phyloP scores from a whole-genome alignment of 129 eudicot species.

The Escallonia rubra region DNA sequence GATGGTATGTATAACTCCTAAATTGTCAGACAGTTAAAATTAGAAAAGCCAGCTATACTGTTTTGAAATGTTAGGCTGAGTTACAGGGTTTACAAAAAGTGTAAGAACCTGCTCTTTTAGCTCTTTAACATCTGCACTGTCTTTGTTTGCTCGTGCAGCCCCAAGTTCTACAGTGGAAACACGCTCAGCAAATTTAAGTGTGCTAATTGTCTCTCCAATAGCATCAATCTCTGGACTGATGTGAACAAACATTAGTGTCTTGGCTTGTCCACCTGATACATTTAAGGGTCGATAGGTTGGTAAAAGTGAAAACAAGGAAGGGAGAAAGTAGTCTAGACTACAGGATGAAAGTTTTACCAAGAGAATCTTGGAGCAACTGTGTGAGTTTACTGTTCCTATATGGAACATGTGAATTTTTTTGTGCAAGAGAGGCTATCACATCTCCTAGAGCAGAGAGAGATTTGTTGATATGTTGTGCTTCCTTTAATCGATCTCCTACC shows the following conservation, averaged over 20 bases:
- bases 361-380: constrained; percentile 79
- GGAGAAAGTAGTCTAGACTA: neutral
- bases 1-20: too few relatives aligned
- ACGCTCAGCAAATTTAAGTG: constrained; percentile 85
- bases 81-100: neutral
- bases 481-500: constrained; percentile 69
- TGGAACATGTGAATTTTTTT: constrained; percentile 60
- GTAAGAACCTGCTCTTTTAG: constrained; percentile 61
- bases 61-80: too few relatives aligned
- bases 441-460: constrained; percentile 86
- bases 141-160: constrained; percentile 66
- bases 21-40: too few relatives aligned
- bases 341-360: constrained; percentile 34
- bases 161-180: constrained; percentile 92
- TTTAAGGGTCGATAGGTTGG: neutral
- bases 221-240: constrained; percentile 74
- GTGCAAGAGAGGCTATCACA: constrained; percentile 72
- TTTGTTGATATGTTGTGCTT: constrained; percentile 63
- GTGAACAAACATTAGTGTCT: constrained; percentile 89
- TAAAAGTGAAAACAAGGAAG: constrained; percentile 1
- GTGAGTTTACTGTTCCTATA: constrained; percentile 85
- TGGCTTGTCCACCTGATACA: constrained; percentile 77
- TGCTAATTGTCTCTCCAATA: constrained; percentile 76
- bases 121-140: constrained; percentile 49
- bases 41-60: too few relatives aligned